These are phyloP conservation scores for Penicillium malachiteum DNA, from an alignment of 495 filamentous ascomycete species.

Conservation along the genomic window DNA sequence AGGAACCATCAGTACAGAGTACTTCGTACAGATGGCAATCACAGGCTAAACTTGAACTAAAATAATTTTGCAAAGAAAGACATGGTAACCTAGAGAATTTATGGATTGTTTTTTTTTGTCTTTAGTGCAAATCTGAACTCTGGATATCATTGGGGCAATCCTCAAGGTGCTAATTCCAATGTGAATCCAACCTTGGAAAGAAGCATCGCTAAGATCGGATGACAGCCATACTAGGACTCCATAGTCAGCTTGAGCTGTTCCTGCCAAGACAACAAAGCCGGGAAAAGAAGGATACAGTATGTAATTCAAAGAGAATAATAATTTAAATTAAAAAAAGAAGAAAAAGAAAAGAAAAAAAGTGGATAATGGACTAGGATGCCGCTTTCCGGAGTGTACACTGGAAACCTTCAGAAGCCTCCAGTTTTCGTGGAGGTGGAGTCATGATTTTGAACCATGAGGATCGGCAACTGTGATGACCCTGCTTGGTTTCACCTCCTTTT, in stretches of 20 bases:
- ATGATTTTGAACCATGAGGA: conserved; percentile 14
- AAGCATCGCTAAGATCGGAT: too few species aligned
- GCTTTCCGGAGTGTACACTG: not conserved
- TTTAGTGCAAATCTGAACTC: too few species aligned
- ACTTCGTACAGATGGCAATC: not conserved
- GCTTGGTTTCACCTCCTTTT: conserved; percentile 30
- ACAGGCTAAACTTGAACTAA: not conserved
- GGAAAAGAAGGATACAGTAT: too few species aligned
- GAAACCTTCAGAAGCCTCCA: not conserved
- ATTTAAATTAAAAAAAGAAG: too few species aligned
- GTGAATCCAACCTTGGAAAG: too few species aligned
- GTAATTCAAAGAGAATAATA: too few species aligned
- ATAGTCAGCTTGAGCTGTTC: not conserved
- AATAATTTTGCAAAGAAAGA: too few species aligned
- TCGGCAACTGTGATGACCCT: conserved; percentile 31
- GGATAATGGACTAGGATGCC: not conserved
- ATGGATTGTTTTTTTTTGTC: too few species aligned
- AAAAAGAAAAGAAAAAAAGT: not conserved
- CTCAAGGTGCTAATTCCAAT: too few species aligned
- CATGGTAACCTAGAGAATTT: too few species aligned
- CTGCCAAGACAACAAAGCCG: conserved; percentile 1
- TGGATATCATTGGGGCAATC: too few species aligned
- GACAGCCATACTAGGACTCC: too few species aligned
- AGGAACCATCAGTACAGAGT: not conserved
- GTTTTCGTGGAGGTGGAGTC: not conserved